phyloP scores from a whole-genome alignment of 345 rosid species.

The Dimocarpus longan region DNA sequence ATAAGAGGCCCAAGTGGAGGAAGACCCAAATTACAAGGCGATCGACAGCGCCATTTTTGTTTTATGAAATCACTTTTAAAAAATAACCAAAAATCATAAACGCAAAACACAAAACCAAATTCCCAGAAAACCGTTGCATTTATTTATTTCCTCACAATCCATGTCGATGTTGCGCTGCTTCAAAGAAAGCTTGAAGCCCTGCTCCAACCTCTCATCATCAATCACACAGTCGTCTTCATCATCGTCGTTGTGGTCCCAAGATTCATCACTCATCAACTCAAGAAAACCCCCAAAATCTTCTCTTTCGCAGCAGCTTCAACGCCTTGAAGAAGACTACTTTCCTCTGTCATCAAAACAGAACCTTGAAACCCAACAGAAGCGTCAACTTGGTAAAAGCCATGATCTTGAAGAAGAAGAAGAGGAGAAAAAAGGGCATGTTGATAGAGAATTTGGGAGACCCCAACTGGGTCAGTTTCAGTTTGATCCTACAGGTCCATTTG shows the following conservation, averaged over 20 bases:
- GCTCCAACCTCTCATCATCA: slow-evolving; percentile 40
- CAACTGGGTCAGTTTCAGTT: slow-evolving; percentile 57
- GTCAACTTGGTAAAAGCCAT: slow-evolving; percentile 27
- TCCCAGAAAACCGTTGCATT: neutral
- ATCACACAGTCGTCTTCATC: slow-evolving; percentile 23
- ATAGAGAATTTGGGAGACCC: slow-evolving; percentile 55
- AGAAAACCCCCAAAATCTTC: slow-evolving; percentile 92
- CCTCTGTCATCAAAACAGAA: slow-evolving; percentile 31
- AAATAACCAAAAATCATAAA: neutral
- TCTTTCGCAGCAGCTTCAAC: slow-evolving; percentile 69
- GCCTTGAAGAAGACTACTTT: slow-evolving; percentile 61
- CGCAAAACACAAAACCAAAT: neutral
- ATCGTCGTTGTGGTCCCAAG: slow-evolving; percentile 40
- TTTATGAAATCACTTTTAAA: too few relatives aligned
- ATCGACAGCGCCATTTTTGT: neutral
- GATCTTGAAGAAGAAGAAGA: slow-evolving; percentile 37
- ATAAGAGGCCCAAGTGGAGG: neutral
- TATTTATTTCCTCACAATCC: neutral
- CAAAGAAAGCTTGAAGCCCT: slow-evolving; percentile 77
- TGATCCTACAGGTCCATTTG: slow-evolving; percentile 78
- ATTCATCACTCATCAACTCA: slow-evolving; percentile 29
- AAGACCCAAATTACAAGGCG: neutral
- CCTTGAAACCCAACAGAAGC: slow-evolving; percentile 13
- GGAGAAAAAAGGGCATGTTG: neutral
- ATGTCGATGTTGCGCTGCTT: slow-evolving; percentile 59